Conservation (phyloP, 495 filamentous ascomycete species). For the Bombardia bombarda region DNA sequence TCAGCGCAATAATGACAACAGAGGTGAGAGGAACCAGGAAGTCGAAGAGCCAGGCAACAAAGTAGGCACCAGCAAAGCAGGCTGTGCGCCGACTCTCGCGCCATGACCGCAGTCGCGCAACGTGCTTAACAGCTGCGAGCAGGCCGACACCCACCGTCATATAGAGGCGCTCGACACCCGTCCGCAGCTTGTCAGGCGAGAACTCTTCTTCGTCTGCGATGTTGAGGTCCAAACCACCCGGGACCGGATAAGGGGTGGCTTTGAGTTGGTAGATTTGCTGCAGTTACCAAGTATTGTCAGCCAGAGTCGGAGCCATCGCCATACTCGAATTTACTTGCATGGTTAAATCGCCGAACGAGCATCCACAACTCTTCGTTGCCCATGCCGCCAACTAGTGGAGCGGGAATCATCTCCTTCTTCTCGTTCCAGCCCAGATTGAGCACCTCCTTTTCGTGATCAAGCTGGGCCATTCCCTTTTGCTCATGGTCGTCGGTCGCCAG, state of each 20-base stretch:
- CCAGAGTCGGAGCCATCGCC: neutral
- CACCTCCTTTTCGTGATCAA: conserved; percentile 37
- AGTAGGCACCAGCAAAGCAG: conserved; percentile 61
- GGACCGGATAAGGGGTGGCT: conserved; percentile 43
- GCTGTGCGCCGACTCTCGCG: conserved; percentile 60
- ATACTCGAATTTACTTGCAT: conserved; percentile 38
- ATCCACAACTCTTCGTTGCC: conserved; percentile 82
- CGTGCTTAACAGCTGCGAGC: conserved; percentile 61
- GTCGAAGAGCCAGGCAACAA: conserved; percentile 65
- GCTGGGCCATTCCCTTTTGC: conserved; percentile 27
- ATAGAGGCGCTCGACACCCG: conserved; percentile 76
- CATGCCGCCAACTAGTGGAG: conserved; percentile 61
- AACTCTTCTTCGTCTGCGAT: conserved; percentile 78
- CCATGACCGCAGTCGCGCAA: conserved; percentile 74
- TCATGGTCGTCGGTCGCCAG: conserved; percentile 25
- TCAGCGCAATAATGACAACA: conserved; percentile 51
- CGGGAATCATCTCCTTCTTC: conserved; percentile 45
- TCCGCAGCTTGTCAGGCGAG: conserved; percentile 76
- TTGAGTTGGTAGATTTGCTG: conserved; percentile 89
- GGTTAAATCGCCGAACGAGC: conserved; percentile 74
- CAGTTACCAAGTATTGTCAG: neutral
- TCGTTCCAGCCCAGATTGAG: conserved; percentile 71
- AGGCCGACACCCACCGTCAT: conserved; percentile 69
- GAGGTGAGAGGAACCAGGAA: conserved; percentile 58
- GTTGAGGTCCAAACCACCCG: conserved; percentile 64